Evolutionary conservation across 192 early-diverging fungal species (phyloP).

Genomic region (Umbelopsis sp.): DNA sequence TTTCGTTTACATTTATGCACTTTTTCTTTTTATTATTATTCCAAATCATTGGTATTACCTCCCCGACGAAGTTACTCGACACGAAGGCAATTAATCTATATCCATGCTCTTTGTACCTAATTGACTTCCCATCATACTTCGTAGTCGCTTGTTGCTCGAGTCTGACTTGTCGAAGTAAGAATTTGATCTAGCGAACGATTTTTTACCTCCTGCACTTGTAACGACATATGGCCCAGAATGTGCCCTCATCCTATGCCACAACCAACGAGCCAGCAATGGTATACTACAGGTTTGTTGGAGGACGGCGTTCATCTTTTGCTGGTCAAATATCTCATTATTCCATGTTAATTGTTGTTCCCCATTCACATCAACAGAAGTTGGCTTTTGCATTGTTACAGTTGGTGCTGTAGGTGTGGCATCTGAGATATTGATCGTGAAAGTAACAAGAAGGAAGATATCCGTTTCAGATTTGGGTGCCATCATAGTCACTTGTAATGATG

Average conservation of each 20-base stretch:
- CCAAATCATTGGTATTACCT: no score
- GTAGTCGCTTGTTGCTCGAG: not conserved
- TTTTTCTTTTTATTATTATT: not conserved
- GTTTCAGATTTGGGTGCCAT: conserved; percentile 11
- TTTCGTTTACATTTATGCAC: not conserved
- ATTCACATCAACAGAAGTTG: not conserved
- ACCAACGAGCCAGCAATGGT: conserved; percentile 21
- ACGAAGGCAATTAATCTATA: not conserved
- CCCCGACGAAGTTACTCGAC: no score
- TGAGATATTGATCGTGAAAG: conserved; percentile 25
- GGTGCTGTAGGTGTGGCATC: conserved; percentile 17
- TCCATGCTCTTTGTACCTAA: not conserved
- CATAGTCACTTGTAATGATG: conserved; percentile 24
- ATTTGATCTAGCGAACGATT: not conserved
- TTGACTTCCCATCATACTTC: not conserved
- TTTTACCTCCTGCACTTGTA: not conserved
- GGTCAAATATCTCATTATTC: conserved; percentile 29
- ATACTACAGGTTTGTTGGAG: conserved; percentile 22
- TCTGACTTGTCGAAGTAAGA: conserved; percentile 1
- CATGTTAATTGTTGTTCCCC: conserved; percentile 11
- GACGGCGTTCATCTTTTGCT: conserved; percentile 27
- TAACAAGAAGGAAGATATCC: conserved; percentile 16
- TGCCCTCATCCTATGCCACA: conserved; percentile 15
- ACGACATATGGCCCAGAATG: not conserved
- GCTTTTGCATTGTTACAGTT: conserved; percentile 17